A percentile compares a stretch with the other conserved stretches of the same genome.
These are phyloP conservation scores for Pseudoperonospora humuli DNA, from an alignment of 352 stramenopile species.

Conservation along the genomic window DNA sequence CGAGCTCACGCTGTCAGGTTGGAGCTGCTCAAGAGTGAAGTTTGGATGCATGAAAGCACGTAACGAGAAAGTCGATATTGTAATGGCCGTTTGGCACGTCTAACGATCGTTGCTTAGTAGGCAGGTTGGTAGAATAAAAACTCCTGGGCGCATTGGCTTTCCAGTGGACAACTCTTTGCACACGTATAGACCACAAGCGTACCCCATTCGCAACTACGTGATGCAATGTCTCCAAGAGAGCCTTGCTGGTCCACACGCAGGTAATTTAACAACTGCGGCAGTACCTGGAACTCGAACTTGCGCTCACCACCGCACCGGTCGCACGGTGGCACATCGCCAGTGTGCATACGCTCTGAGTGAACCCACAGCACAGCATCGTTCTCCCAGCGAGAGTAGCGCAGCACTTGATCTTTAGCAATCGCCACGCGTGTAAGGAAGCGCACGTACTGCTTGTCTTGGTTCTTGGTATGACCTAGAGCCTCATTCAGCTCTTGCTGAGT, in stretches of 20 bases:
- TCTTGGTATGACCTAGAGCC: constrained; percentile 40
- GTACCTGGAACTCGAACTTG: constrained; percentile 93
- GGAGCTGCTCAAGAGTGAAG: no score
- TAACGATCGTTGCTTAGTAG: no score
- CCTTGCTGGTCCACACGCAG: constrained; percentile 69
- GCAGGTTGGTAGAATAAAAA: constrained; percentile 73
- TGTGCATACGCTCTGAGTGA: constrained; percentile 47
- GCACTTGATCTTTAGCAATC: constrained; percentile 74
- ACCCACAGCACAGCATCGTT: constrained; percentile 84
- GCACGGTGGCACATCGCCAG: constrained; percentile 55
- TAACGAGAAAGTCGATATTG: no score
- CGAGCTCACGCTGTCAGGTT: no score
- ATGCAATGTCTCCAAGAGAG: constrained; percentile 42
- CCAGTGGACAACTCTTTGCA: constrained; percentile 77
- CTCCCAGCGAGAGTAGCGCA: constrained; percentile 89
- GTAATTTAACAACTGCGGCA: constrained; percentile 92
- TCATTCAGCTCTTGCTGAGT: constrained; percentile 73
- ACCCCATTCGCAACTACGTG: constrained; percentile 85
- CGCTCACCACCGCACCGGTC: constrained; percentile 69
- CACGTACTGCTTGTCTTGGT: constrained; percentile 75
- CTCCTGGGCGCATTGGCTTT: constrained; percentile 46
- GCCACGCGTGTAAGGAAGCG: constrained; percentile 77
- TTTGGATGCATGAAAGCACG: no score
- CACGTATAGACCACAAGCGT: constrained; percentile 91
- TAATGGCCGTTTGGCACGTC: no score